Evolutionary conservation across 2,329 filamentous ascomycete genomes (phyloP).

Genomic region (Talaromyces sp.): DNA sequence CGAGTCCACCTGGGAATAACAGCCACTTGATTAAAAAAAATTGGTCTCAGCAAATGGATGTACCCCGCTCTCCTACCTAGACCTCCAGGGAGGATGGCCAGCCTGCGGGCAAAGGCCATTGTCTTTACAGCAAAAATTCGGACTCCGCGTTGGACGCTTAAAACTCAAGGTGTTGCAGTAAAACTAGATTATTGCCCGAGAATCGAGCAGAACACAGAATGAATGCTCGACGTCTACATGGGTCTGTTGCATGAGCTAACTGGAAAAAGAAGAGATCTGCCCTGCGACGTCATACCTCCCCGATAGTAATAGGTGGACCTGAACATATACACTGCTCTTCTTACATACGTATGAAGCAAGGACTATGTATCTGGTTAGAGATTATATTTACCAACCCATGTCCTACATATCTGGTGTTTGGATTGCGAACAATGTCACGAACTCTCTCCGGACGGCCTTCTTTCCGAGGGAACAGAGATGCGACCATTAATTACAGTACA

Average conservation of each 20-base stretch:
- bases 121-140: background rate
- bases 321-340: background rate
- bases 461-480: background rate
- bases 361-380: background rate
- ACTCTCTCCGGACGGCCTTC: background rate
- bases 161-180: background rate
- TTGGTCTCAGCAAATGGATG: background rate
- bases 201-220: background rate
- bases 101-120: conserved; percentile 1
- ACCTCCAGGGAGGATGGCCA: background rate
- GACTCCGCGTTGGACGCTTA: background rate
- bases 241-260: background rate
- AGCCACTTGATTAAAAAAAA: background rate
- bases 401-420: background rate
- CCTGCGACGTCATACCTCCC: background rate
- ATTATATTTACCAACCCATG: background rate
- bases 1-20: conserved; percentile 28
- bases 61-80: background rate
- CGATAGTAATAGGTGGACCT: background rate
- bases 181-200: background rate
- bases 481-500: background rate
- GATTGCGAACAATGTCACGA: background rate
- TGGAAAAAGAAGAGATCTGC: background rate
- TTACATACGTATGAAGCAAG: background rate
- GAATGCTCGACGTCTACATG: background rate